phyloP scores from a whole-genome alignment of 352 stramenopile genomes.

The Sclerospora graminicola region DNA sequence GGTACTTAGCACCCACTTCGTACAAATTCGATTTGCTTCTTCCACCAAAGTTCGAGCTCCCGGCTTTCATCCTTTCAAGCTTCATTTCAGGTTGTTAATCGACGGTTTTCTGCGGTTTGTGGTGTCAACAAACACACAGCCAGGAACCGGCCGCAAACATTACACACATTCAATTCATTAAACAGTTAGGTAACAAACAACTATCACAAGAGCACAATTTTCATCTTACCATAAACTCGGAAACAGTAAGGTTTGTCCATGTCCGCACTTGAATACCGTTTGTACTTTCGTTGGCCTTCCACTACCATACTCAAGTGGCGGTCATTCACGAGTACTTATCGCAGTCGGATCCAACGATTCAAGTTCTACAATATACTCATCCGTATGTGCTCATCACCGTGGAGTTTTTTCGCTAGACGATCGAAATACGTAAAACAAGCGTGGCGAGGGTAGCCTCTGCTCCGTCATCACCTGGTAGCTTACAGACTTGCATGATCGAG shows the following conservation, averaged over 20 bases:
- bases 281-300: slow-evolving; percentile 14
- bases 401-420: background rate
- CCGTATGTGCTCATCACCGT: slow-evolving; percentile 1
- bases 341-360: slow-evolving; percentile 25
- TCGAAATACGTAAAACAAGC: slow-evolving; percentile 21
- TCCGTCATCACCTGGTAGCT: slow-evolving; percentile 11
- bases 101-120: slow-evolving; percentile 20
- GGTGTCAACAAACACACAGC: slow-evolving; percentile 6
- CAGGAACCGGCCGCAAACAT: slow-evolving; percentile 11
- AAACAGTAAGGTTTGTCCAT: slow-evolving; percentile 33
- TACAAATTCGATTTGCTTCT: slow-evolving; percentile 53
- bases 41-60: slow-evolving; percentile 24
- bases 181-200: no score
- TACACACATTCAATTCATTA: no score
- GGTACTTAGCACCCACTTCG: slow-evolving; percentile 40
- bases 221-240: slow-evolving; percentile 31
- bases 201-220: background rate
- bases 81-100: slow-evolving; percentile 16
- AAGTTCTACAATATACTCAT: slow-evolving; percentile 23
- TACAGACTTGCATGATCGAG: slow-evolving; percentile 23
- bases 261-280: slow-evolving; percentile 35
- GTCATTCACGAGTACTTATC: slow-evolving; percentile 33
- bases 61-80: slow-evolving; percentile 12
- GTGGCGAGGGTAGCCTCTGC: slow-evolving; percentile 17
- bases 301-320: slow-evolving; percentile 9